Conservation (phyloP, 2,329 filamentous ascomycete species). For the Cladosporium sp. region DNA sequence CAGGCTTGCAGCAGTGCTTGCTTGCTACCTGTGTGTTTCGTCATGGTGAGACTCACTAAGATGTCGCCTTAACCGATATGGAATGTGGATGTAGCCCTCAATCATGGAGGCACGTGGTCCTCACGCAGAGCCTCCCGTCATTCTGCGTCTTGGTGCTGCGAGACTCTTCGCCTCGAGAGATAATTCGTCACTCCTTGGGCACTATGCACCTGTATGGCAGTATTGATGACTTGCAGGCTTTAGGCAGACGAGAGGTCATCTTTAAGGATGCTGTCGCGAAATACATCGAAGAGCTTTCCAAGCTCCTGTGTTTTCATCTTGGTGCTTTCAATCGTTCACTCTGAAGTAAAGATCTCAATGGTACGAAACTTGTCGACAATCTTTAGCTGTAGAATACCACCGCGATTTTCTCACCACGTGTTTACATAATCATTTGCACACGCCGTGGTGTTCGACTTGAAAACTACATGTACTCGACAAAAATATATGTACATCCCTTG, state of each 20-base stretch:
- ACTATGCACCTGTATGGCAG: not conserved
- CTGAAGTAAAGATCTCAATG: not conserved
- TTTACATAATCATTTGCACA: not conserved
- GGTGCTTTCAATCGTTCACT: not conserved
- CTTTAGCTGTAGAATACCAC: not conserved
- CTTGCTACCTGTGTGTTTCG: no score
- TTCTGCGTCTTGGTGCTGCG: not conserved
- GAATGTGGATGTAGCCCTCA: not conserved
- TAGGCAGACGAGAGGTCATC: not conserved
- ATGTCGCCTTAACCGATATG: no score
- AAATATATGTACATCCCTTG: not conserved
- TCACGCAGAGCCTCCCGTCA: not conserved
- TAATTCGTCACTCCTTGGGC: not conserved
- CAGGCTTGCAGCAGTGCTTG: no score
- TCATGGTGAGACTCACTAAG: no score
- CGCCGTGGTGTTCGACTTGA: not conserved
- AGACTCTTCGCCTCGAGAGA: not conserved
- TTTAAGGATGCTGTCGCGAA: not conserved
- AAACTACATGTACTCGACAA: not conserved
- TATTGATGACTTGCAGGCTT: not conserved
- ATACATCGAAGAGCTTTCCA: not conserved
- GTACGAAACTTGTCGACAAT: not conserved
- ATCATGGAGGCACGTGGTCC: not conserved
- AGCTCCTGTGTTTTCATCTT: not conserved
- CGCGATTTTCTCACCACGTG: not conserved